Percentiles rank a stretch among this genome's conserved stretches.
Conservation (phyloP, 2,329 filamentous ascomycete genomes). For the Davidsoniella eucalypti region DNA sequence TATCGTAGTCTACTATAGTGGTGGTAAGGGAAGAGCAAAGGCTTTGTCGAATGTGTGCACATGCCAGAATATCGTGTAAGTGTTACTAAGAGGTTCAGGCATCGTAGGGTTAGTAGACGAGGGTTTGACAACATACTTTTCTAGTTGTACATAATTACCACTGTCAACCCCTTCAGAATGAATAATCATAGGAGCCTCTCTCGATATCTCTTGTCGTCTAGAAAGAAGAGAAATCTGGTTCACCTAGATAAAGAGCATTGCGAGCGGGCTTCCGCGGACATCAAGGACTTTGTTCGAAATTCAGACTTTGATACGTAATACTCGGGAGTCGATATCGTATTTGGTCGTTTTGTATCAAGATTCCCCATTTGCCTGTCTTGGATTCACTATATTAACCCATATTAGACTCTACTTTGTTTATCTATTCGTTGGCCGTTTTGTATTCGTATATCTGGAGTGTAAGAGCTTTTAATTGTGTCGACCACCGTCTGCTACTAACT, state of each 20-base stretch:
- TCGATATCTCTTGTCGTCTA: too few relatives aligned
- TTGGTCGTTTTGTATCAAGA: conserved; percentile 30
- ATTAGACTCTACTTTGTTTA: conserved; percentile 34
- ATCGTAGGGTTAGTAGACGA: neutral
- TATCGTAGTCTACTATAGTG: conserved; percentile 42
- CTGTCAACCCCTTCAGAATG: too few relatives aligned
- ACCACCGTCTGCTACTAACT: neutral
- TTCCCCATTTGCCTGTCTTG: neutral
- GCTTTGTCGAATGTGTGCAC: conserved; percentile 42
- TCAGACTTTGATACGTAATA: too few relatives aligned
- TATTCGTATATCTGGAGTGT: conserved; percentile 39
- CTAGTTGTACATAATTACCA: conserved; percentile 14
- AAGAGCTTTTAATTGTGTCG: conserved; percentile 10
- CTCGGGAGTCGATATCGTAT: conserved; percentile 34
- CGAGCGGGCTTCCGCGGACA: too few relatives aligned
- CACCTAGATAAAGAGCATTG: too few relatives aligned
- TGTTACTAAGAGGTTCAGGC: neutral
- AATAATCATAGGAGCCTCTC: too few relatives aligned
- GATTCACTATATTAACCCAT: neutral
- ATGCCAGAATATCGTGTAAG: conserved; percentile 29
- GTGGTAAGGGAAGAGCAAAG: conserved; percentile 38
- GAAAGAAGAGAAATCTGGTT: too few relatives aligned
- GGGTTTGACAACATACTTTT: conserved; percentile 21
- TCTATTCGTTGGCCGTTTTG: conserved; percentile 38
- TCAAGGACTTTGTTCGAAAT: too few relatives aligned